These are phyloP conservation scores for Epichloe gansuensis DNA, from an alignment of 2,329 filamentous ascomycete species.

Conservation along the genomic window DNA sequence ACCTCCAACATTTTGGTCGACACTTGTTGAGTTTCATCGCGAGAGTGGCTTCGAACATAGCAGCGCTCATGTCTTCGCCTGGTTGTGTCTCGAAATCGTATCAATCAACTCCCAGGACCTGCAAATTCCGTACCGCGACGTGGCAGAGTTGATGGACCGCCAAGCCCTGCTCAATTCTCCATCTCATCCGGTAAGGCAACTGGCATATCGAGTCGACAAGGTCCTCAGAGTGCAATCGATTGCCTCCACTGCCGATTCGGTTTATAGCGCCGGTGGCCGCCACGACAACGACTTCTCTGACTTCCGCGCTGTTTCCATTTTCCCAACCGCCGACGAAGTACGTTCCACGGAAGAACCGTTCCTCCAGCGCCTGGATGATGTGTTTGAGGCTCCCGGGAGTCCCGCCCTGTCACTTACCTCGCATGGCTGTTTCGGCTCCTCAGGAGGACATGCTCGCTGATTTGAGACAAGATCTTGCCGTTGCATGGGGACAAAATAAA, in stretches of 20 bases:
- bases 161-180: constrained; percentile 14
- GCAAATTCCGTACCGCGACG: neutral
- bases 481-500: neutral
- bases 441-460: constrained; percentile 60
- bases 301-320: constrained; percentile 48
- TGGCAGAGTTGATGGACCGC: constrained; percentile 11
- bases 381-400: constrained; percentile 26
- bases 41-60: too few relatives aligned
- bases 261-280: constrained; percentile 44
- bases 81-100: constrained; percentile 10
- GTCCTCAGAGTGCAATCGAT: constrained; percentile 19
- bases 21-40: too few relatives aligned
- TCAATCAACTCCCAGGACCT: neutral
- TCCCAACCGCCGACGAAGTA: constrained; percentile 56
- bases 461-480: constrained; percentile 43
- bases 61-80: constrained; percentile 5
- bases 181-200: constrained; percentile 12
- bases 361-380: constrained; percentile 38
- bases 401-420: constrained; percentile 38
- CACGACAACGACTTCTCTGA: constrained; percentile 62
- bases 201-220: constrained; percentile 27
- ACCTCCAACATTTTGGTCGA: too few relatives aligned
- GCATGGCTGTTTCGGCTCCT: constrained; percentile 64
- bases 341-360: constrained; percentile 39
- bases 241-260: neutral